Conservation (phyloP, 805 yeast genomes). For the Monosporozyma unispora region DNA sequence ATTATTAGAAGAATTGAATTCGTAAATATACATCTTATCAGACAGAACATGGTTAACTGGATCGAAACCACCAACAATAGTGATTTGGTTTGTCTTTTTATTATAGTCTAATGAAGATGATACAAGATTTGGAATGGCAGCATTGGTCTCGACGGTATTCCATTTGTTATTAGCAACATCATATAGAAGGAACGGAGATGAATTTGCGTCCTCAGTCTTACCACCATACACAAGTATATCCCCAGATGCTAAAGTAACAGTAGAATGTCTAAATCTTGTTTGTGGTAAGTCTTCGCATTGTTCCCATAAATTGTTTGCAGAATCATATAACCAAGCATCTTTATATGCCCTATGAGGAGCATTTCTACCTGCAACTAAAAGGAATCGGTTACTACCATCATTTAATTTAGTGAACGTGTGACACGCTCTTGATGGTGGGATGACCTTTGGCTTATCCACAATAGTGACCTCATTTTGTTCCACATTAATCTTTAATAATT, state of each 20-base stretch:
- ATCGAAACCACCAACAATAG: conserved; percentile 19
- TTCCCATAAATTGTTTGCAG: conserved; percentile 32
- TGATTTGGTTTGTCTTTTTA: conserved; percentile 9
- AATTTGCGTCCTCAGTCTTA: conserved; percentile 5
- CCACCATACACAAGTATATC: conserved; percentile 48
- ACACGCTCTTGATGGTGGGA: conserved; percentile 41
- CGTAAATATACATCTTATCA: conserved; percentile 27
- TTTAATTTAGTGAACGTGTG: conserved; percentile 40
- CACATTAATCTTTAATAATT: conserved; percentile 8
- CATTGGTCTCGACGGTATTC: conserved; percentile 9
- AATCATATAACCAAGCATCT: conserved; percentile 37
- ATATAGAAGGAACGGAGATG: conserved; percentile 13
- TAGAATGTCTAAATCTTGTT: conserved; percentile 44
- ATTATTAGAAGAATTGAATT: conserved; percentile 5
- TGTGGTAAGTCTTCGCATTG: conserved; percentile 32
- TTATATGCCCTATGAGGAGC: conserved; percentile 42
- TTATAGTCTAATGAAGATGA: conserved; percentile 18
- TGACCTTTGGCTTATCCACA: conserved; percentile 5
- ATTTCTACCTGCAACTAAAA: conserved; percentile 60
- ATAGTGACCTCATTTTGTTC: not conserved
- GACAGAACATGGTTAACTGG: conserved; percentile 23
- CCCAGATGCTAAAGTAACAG: conserved; percentile 25
- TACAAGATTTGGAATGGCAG: not conserved
- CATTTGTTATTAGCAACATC: conserved; percentile 7
- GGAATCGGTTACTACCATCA: conserved; percentile 9